Percentiles rank a stretch among this genome's conserved stretches.
Conservation (phyloP, 208 protist species). For the Acanthamoeba castellanii region DNA sequence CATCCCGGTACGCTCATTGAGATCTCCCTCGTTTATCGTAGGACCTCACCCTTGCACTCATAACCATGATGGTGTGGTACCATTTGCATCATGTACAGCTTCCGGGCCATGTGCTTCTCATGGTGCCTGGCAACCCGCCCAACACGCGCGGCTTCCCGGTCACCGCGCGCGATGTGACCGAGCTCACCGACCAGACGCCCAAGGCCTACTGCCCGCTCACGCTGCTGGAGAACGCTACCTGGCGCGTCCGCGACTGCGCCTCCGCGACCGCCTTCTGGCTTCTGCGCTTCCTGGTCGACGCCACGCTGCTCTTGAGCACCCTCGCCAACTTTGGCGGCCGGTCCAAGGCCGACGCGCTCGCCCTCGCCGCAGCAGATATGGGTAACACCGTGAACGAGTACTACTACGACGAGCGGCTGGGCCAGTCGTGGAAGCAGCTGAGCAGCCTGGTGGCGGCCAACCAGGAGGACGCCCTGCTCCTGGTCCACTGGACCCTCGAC, state of each 20-base stretch:
- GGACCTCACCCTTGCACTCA: not conserved
- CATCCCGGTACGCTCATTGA: not conserved
- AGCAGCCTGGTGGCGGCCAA: not conserved
- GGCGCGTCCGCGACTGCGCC: not conserved
- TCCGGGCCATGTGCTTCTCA: constrained; percentile 13
- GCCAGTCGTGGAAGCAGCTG: constrained; percentile 31
- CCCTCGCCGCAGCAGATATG: not conserved
- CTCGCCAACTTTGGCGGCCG: constrained; percentile 10
- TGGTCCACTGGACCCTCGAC: constrained; percentile 26
- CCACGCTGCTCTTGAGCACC: not conserved
- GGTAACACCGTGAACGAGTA: not conserved
- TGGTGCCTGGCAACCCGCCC: not conserved
- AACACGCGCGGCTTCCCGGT: not conserved
- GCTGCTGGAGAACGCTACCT: not conserved
- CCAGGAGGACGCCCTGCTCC: constrained; percentile 31
- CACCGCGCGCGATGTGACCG: not conserved
- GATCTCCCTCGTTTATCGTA: not conserved
- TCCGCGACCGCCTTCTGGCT: not conserved
- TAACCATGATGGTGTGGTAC: no score
- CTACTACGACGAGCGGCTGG: not conserved
- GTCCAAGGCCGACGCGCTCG: not conserved
- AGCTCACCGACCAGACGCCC: constrained; percentile 8
- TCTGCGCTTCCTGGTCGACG: constrained; percentile 24
- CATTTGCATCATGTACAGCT: not conserved
- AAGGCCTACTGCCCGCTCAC: constrained; percentile 6